Base-by-base conservation (phyloP, 2,329 filamentous ascomycete species). In the Colletotrichum tropicicola region DNA sequence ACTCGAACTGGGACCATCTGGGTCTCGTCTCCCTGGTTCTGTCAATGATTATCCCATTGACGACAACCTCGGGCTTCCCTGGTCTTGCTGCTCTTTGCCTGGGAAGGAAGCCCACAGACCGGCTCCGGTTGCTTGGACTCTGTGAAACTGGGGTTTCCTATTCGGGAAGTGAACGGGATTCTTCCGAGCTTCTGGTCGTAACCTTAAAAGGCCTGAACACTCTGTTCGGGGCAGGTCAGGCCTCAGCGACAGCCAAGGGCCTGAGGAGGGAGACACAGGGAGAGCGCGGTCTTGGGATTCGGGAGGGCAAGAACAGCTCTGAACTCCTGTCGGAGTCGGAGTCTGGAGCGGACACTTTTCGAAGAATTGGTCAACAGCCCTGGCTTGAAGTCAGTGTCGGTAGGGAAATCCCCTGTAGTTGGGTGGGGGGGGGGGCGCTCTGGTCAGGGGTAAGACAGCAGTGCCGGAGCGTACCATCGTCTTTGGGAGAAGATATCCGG, bases 171-270 rank as follows among this genome's bases (percentile, higher is more conserved):
- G 21, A 65, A 43, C 41, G 37, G 47, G 27, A 57, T 44, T 55
- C 61, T 48, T 67, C 51, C 65, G 60, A 45, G 21, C 28, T 48
- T 49, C 61, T 51, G 23, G 35, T 44, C 28, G 61, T 55, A 61
- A 55, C 41, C 43, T 55, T 55, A 32, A 53, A 47, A 21, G 15
- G 27, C 25, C 12, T 28, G 41, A 13, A 23, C 45, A 54, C 41
- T 55, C 45, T 60, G 43, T 37, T 41, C 47, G 56, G 56, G 45
- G 28, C 21, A 44, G 53, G n/a, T n/a, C n/a, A n/a, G n/a, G n/a
- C n/a, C n/a, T n/a, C n/a, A n/a, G n/a, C n/a, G n/a, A n/a, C n/a
- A n/a, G n/a, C n/a, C n/a, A n/a, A n/a, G n/a, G n/a, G n/a, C n/a
- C n/a, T n/a, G n/a, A n/a, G n/a, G n/a, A n/a, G n/a, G n/a, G n/a